A percentile compares a stretch with the other conserved stretches of the same genome.
phyloP scores from a whole-genome alignment of 1,284 basidiomycete species.

The Albatrellus sp. region DNA sequence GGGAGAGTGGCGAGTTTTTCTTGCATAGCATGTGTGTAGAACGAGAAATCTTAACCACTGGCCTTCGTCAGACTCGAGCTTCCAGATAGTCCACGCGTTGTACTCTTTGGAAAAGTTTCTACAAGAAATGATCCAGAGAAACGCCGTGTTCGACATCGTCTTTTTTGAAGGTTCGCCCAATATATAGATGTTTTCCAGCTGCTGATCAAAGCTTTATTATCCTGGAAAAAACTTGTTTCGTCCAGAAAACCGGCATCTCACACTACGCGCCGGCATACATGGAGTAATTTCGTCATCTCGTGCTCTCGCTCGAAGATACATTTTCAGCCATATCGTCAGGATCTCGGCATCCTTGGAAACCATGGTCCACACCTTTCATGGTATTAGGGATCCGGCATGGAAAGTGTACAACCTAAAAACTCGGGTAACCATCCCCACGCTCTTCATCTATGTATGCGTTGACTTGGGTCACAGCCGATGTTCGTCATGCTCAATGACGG shows the following conservation, averaged over 20 bases:
- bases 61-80: slow-evolving; percentile 29
- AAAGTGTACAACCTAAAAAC: slow-evolving; percentile 25
- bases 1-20: slow-evolving; percentile 23
- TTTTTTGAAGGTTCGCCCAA: slow-evolving; percentile 41
- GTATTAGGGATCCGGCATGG: slow-evolving; percentile 37
- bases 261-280: slow-evolving; percentile 24
- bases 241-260: slow-evolving; percentile 29
- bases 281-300: slow-evolving; percentile 30
- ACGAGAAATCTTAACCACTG: neutral
- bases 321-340: slow-evolving; percentile 38
- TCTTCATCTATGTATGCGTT: neutral
- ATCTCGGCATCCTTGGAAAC: slow-evolving; percentile 26
- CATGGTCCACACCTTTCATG: slow-evolving; percentile 30
- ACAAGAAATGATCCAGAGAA: slow-evolving; percentile 33
- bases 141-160: slow-evolving; percentile 48
- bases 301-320: slow-evolving; percentile 34
- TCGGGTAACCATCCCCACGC: slow-evolving; percentile 22
- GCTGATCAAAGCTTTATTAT: neutral
- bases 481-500: slow-evolving; percentile 50
- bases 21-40: neutral
- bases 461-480: slow-evolving; percentile 41
- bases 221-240: neutral
- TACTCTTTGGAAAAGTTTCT: slow-evolving; percentile 39
- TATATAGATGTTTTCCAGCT: no score
- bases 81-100: slow-evolving; percentile 52